Percentiles rank a stretch among this genome's conserved stretches.
Evolutionary conservation across 2,329 filamentous ascomycete genomes (phyloP).

Genomic region (Aspergillus sp.): DNA sequence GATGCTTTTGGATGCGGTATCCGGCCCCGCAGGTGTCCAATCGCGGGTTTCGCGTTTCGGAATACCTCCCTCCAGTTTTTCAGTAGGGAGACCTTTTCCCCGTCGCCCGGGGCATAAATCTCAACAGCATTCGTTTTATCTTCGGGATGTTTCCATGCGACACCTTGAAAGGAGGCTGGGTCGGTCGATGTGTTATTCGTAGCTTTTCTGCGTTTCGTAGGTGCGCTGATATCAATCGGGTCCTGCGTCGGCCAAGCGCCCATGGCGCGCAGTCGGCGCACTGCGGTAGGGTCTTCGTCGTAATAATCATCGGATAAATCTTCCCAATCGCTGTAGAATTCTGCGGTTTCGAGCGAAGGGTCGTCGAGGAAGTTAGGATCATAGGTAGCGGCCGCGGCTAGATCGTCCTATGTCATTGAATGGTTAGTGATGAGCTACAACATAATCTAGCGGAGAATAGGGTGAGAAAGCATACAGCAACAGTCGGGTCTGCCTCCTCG

Average conservation of each 20-base stretch:
- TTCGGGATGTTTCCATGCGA: constrained; percentile 39
- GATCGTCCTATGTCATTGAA: constrained; percentile 37
- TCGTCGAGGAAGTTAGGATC: constrained; percentile 43
- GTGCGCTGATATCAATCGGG: not conserved
- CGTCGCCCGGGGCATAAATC: constrained; percentile 40
- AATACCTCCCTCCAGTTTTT: constrained; percentile 50
- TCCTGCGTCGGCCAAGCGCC: constrained; percentile 8
- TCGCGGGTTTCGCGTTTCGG: constrained; percentile 33
- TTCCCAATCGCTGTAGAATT: constrained; percentile 47
- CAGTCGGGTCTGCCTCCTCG: constrained; percentile 36
- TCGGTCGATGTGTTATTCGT: constrained; percentile 18
- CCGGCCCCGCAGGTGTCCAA: constrained; percentile 23
- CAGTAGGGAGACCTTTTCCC: constrained; percentile 45
- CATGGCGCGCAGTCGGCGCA: constrained; percentile 22
- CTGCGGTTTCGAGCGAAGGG: constrained; percentile 38
- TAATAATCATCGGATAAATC: constrained; percentile 48
- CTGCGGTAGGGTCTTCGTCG: constrained; percentile 42
- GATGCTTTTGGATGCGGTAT: constrained; percentile 3
- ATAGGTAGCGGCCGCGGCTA: constrained; percentile 42
- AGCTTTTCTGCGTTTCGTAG: constrained; percentile 9
- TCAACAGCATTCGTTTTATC: constrained; percentile 26
- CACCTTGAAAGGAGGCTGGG: constrained; percentile 37
- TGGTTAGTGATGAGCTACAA: constrained; percentile 4
- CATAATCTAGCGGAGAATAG: not conserved
- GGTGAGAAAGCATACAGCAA: constrained; percentile 28